Percentiles rank a stretch among this genome's conserved stretches.
Conservation (phyloP, 1,284 basidiomycete genomes). For the Amylostereum areolatum region DNA sequence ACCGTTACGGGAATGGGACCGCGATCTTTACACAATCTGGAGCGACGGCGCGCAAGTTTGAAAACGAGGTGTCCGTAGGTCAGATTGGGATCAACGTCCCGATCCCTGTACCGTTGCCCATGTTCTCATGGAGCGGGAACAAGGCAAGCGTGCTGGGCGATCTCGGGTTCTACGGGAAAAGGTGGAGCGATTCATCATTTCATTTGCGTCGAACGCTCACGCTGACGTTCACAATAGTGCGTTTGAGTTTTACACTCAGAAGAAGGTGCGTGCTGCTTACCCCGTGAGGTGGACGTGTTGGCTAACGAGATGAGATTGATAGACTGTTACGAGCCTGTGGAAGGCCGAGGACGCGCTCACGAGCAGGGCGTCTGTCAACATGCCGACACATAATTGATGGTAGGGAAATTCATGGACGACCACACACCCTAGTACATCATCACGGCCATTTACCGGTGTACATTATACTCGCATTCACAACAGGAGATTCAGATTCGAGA, state of each 20-base stretch:
- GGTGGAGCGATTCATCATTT: conserved; percentile 32
- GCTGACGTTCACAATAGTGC: conserved; percentile 39
- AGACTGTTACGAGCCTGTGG: conserved; percentile 84
- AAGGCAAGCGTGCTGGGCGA: conserved; percentile 89
- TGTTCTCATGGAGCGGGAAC: conserved; percentile 93
- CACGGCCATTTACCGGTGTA: no score
- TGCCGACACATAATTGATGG: conserved; percentile 72
- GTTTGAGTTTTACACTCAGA: conserved; percentile 88
- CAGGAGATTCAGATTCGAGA: no score
- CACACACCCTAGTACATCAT: no score
- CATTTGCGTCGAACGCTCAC: background rate
- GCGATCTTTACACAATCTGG: conserved; percentile 97
- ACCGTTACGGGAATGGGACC: conserved; percentile 91
- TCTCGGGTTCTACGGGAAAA: conserved; percentile 85
- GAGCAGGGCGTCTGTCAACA: conserved; percentile 72
- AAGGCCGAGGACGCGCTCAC: conserved; percentile 75
- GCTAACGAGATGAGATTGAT: background rate
- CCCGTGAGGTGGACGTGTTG: no score
- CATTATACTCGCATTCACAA: no score
- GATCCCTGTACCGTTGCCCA: conserved; percentile 84
- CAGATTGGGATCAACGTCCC: conserved; percentile 94
- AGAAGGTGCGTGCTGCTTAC: conserved; percentile 47
- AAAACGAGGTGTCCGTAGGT: conserved; percentile 84
- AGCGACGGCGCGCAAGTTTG: conserved; percentile 93
- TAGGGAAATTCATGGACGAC: background rate